Percentiles rank a stretch among this genome's conserved stretches.
Evolutionary conservation across 257 asterid genomes (phyloP).

Genomic region (Leptodermis oblonga): DNA sequence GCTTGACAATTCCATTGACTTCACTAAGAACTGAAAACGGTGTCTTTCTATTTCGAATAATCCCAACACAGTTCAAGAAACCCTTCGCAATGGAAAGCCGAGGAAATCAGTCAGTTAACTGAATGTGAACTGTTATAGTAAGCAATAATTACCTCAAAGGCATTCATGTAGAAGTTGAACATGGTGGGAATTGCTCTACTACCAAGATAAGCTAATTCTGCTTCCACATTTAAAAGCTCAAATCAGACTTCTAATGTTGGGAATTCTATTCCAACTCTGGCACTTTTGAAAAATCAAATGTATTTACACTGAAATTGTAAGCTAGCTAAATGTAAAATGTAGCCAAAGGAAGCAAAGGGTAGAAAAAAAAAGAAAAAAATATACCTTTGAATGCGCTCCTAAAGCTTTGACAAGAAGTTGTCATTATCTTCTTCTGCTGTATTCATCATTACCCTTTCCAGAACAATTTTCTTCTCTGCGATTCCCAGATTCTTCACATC

Average conservation of each 20-base stretch:
- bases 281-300: too few relatives aligned
- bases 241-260: background rate
- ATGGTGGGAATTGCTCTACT: slow-evolving; percentile 4
- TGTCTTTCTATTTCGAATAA: background rate
- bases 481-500: slow-evolving; percentile 29
- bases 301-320: too few relatives aligned
- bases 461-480: slow-evolving; percentile 30
- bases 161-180: slow-evolving; percentile 8
- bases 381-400: slow-evolving; percentile 45
- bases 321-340: too few relatives aligned
- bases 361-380: too few relatives aligned
- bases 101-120: background rate
- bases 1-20: slow-evolving; percentile 5
- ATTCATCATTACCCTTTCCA: slow-evolving; percentile 31
- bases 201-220: background rate
- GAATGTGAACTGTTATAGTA: too few relatives aligned
- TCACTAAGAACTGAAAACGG: slow-evolving; percentile 6
- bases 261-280: slow-evolving; percentile 5
- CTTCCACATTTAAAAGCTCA: slow-evolving; percentile 2
- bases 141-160: background rate
- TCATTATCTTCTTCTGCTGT: slow-evolving; percentile 33
- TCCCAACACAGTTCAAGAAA: background rate
- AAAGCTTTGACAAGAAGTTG: slow-evolving; percentile 38
- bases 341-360: too few relatives aligned
- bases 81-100: background rate